Base-by-base conservation (phyloP, 257 asterid genomes). In the Perilla frutescens region DNA sequence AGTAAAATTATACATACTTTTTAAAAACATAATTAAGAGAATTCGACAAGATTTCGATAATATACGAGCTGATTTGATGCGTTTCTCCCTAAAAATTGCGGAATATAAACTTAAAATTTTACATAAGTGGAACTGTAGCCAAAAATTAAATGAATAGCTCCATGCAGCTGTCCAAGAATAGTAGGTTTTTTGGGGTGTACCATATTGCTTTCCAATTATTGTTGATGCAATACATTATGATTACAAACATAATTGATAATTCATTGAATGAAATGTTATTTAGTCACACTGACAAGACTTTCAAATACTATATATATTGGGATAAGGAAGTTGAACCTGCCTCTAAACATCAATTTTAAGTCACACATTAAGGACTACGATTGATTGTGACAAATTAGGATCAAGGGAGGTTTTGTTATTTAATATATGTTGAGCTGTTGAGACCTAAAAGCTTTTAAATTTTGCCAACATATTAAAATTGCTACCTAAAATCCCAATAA, bases 321-420 rank as follows among this genome's bases (percentile, higher is more conserved):
- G 74, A 66, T 58, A 75, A 71, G 47, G 41, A 57, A 62, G 54
- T 76, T 69, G 76, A 54, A 31, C 61, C 57, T 76, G 71, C 75
- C 66, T 62, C 54, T 49, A 20, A 45, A 60, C 37, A 76, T 58
- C 74, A 49, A 40, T n/a, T 68, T 58, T 32, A 68, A 69, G 60
- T 51, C 71, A 53, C 66, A 39, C 2, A 37, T 13, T 12, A 39
- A 32, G 61, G 65, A 64, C 26, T 63, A 45, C 45, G 62, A 49
- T 77, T 77, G 76, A 64, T 57, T 26, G 72, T 44, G 62, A 76
- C 76, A 51, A 53, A 70, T 76, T 70, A 62, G 40, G 81, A 14
- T 63, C 41, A 70, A 70, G 14, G 71, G 80, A 45, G 43, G 72
- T 44, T 62, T 55, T 54, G 44, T 20, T 70, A 49, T 8, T 45